A percentile compares a stretch with the other conserved stretches of the same genome.
phyloP scores from a whole-genome alignment of 441 rosid genomes.

The Aquilaria agallochum region DNA sequence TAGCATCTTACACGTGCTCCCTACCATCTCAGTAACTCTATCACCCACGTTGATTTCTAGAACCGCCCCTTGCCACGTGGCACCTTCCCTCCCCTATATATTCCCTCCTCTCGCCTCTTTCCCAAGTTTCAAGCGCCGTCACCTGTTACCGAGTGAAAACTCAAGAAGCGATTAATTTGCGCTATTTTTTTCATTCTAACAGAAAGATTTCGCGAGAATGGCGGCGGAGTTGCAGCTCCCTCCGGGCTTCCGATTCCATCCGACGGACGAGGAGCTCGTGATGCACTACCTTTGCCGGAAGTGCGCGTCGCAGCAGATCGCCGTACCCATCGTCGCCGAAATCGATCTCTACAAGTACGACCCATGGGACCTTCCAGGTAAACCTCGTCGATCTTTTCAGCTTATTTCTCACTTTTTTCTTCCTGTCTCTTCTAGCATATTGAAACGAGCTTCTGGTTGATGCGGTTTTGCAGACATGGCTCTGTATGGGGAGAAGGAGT shows the following conservation, averaged over 20 bases:
- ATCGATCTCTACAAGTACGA: slow-evolving; percentile 72
- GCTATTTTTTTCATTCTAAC: too few relatives aligned
- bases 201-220: slow-evolving; percentile 13
- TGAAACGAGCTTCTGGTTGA: background rate
- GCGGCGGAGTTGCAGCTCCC: slow-evolving; percentile 45
- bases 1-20: slow-evolving; percentile 52
- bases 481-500: slow-evolving; percentile 81
- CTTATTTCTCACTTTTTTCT: background rate
- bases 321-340: slow-evolving; percentile 75
- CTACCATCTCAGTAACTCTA: slow-evolving; percentile 3
- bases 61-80: slow-evolving; percentile 39
- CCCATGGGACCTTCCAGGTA: slow-evolving; percentile 93
- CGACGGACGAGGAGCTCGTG: slow-evolving; percentile 92
- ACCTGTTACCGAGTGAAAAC: background rate
- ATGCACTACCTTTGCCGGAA: slow-evolving; percentile 68
- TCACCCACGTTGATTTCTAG: slow-evolving; percentile 24
- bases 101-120: slow-evolving; percentile 27
- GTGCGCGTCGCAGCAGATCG: slow-evolving; percentile 60
- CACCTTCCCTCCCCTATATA: slow-evolving; percentile 41
- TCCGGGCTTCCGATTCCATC: slow-evolving; percentile 89
- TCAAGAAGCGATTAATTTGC: background rate
- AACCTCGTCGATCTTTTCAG: background rate
- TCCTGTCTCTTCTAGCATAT: background rate
- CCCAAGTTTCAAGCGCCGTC: slow-evolving; percentile 60
- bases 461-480: slow-evolving; percentile 40